Base-by-base conservation (phyloP, 495 filamentous ascomycete species). In the Polyplosphaeria fusca region DNA sequence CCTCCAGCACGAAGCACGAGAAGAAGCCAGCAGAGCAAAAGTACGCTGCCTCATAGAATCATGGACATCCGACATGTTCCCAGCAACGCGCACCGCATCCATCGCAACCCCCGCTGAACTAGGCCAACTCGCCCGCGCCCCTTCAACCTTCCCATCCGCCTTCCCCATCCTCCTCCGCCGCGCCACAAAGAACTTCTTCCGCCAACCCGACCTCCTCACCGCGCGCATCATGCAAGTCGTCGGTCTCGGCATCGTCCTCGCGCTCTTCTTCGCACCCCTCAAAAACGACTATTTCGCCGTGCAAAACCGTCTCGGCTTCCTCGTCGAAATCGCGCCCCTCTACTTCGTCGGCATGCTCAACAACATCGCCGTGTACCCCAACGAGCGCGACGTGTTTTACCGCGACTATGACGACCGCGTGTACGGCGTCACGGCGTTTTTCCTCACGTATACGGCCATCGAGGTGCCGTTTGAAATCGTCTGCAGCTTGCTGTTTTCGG, bases 301-400 rank as follows among this genome's bases (percentile, higher is more conserved):
- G 0, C 86, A 88, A 58, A 85, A 82, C n/a, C 77, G 85, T 0
- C 71, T 89, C 37, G 85, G 86, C 3, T 86, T 87, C 58, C 68
- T 87, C 2, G 83, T 88, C 61, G 82, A 89, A 61, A 72, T 89
- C 53, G 73, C 79, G 1, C 80, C 85, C 0, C 71, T 87, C n/a
- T 86, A 88, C 63, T 88, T 87, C 57, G 80, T 89, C 3, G 85
- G 74, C 4, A 88, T 90, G 86, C 75, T 89, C 4, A 84, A 90
- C 63, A 89, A 89, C 60, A 80, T 89, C 16, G 81, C 84, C 5
- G 75, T 87, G 44, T 90, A 88, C 56, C 86, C 86, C 0, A 70
- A 68, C 20, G 86, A 88, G 61, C 77, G 82, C 9, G 82, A 84
- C 42, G 82, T 85, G 14, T 87, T 87, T 64, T 87, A 88, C 62